Conservation (phyloP, 306 rosid species). For the Trichosanthes truncata region DNA sequence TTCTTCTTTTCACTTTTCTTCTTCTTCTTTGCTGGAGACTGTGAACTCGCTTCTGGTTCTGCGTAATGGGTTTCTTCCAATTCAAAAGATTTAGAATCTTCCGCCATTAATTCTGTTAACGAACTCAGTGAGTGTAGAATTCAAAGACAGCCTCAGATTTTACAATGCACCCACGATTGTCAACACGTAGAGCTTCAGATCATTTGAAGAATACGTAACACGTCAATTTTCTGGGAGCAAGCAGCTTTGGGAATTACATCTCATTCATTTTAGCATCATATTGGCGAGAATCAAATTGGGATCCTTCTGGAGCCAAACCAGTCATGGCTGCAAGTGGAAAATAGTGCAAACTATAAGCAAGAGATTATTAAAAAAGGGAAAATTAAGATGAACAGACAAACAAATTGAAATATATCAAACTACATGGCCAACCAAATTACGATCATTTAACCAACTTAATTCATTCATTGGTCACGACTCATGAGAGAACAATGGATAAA, state of each 20-base stretch:
- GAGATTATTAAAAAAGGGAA: neutral
- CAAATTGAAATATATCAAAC: neutral
- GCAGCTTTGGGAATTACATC: conserved; percentile 1
- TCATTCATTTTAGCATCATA: conserved; percentile 75
- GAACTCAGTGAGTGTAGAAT: neutral
- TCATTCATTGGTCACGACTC: neutral
- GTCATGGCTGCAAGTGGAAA: conserved; percentile 52
- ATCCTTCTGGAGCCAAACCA: conserved; percentile 74
- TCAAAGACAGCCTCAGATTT: neutral
- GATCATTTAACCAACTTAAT: neutral
- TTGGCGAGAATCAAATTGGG: conserved; percentile 67
- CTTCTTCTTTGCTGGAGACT: conserved; percentile 21
- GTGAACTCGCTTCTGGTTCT: neutral
- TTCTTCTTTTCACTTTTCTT: conserved; percentile 30
- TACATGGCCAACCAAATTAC: neutral
- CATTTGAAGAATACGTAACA: neutral
- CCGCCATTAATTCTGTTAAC: neutral
- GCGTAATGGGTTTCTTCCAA: neutral
- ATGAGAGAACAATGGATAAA: neutral
- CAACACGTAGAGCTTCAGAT: neutral
- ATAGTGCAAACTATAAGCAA: neutral
- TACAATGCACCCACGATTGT: neutral
- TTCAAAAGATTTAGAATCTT: neutral
- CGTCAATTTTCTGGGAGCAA: neutral
- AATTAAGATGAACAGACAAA: neutral